phyloP scores from a whole-genome alignment of 805 yeast genomes.

The Wickerhamiella qilinensis region DNA sequence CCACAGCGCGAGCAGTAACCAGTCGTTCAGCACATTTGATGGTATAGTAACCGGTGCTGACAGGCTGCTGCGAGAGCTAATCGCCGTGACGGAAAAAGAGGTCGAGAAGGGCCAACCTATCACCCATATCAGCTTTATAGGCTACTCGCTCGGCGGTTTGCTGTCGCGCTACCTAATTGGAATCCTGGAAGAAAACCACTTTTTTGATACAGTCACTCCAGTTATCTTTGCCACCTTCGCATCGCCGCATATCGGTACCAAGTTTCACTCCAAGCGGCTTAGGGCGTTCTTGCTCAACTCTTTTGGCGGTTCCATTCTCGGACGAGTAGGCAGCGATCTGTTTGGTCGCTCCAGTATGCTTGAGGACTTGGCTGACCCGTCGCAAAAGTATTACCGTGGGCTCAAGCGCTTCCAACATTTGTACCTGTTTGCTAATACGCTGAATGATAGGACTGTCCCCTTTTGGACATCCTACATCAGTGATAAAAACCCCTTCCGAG shows the following conservation, averaged over 20 bases:
- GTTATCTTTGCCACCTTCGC: slow-evolving; percentile 52
- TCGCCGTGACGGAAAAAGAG: slow-evolving; percentile 21
- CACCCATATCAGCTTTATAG: slow-evolving; percentile 53
- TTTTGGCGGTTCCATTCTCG: slow-evolving; percentile 37
- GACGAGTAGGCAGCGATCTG: slow-evolving; percentile 61
- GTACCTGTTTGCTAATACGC: slow-evolving; percentile 52
- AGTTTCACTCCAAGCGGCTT: slow-evolving; percentile 28
- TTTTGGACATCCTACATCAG: slow-evolving; percentile 73
- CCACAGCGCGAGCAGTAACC: slow-evolving; percentile 38
- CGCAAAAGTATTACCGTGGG: slow-evolving; percentile 33
- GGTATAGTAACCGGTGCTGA: slow-evolving; percentile 54
- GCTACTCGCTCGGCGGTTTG: slow-evolving; percentile 86
- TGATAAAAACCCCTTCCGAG: slow-evolving; percentile 55
- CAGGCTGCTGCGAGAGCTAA: slow-evolving; percentile 51
- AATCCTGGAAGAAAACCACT: slow-evolving; percentile 32
- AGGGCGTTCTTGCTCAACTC: slow-evolving; percentile 28
- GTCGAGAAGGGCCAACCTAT: slow-evolving; percentile 27
- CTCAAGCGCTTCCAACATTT: slow-evolving; percentile 40
- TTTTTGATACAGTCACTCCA: slow-evolving; percentile 46
- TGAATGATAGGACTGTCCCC: slow-evolving; percentile 75
- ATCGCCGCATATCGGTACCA: slow-evolving; percentile 47
- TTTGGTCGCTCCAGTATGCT: slow-evolving; percentile 37
- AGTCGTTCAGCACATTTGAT: slow-evolving; percentile 66
- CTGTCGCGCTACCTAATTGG: slow-evolving; percentile 68
- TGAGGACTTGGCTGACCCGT: slow-evolving; percentile 36